Evolutionary conservation across 345 rosid genomes (phyloP), one percentile per base, ranked within the genome.

Genomic region (Rhizophora mangle): DNA sequence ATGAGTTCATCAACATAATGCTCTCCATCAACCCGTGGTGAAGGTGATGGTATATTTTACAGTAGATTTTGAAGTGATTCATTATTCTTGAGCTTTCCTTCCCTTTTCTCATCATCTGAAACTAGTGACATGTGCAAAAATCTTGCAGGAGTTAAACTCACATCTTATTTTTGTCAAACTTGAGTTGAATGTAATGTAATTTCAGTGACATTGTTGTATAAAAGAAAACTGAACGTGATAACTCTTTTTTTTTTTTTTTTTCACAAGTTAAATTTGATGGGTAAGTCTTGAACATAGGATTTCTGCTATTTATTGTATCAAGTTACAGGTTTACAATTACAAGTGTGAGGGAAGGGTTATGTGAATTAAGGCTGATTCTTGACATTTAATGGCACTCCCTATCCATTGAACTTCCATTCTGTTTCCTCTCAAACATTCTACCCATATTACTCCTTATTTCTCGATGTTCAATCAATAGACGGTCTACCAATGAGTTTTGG

Each of bases 1-100:
- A 52, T 82, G 85, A 65, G 81, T 82, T 71, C 86, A 61, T 74
- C 85, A 9, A 26, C 64, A 30, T 58, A 53, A 65, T 26, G 65
- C 36, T 54, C 16, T 32, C 43, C 46, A 22, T 51, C 51, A 24
- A 21, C 19, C 22, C 43, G 53, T 39, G 16, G 27, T 22, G 68
- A 56, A 52, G 30, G 22, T 73, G 62, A 49, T n/a, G 24, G 26
- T 77, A 75, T 52, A 71, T 73, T 59, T 73, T 72, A n/a, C 59
- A 49, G 71, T 60, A 37, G 8, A 57, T 27, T 16, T 31, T 67
- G 63, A 69, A 52, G 26, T 32, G 29, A 60, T 47, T 43, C 65
- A 59, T 70, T 21, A 34, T 64, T 64, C 57, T 36, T 56, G 68
- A 63, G 6, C 15, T 56, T 71, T 24, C 51, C 37, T 36, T 55